phyloP scores from a whole-genome alignment of 2,329 filamentous ascomycete genomes.

The Penicillium capsulatum region DNA sequence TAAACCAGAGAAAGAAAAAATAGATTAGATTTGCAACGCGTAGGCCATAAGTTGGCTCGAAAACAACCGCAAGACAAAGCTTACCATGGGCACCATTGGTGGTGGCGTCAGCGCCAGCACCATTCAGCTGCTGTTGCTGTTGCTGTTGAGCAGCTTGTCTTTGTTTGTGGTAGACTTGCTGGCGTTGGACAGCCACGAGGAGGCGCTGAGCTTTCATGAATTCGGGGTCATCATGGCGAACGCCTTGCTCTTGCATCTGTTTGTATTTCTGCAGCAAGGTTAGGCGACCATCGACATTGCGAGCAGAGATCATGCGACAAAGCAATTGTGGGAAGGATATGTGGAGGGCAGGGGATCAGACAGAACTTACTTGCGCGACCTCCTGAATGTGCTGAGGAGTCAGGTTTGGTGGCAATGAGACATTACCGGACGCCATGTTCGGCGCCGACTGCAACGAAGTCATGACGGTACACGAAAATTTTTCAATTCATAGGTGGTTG shows the following conservation, averaged over 20 bases:
- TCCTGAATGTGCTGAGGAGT: conserved; percentile 76
- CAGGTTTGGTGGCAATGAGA: conserved; percentile 61
- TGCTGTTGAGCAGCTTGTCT: conserved; percentile 43
- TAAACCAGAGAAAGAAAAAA: conserved; percentile 14
- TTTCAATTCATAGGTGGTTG: conserved; percentile 30
- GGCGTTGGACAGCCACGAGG: conserved; percentile 64
- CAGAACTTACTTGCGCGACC: conserved; percentile 50
- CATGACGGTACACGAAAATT: conserved; percentile 53
- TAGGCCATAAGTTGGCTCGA: too few relatives aligned
- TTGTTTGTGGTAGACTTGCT: conserved; percentile 57
- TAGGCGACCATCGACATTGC: conserved; percentile 27
- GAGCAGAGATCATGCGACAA: neutral
- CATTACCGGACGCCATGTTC: conserved; percentile 62
- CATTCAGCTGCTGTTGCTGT: conserved; percentile 41
- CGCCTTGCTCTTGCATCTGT: conserved; percentile 80
- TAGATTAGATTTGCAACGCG: too few relatives aligned
- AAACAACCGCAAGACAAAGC: conserved; percentile 5
- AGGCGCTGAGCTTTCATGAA: conserved; percentile 77
- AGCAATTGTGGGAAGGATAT: neutral
- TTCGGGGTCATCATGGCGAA: conserved; percentile 78
- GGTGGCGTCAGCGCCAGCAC: conserved; percentile 24
- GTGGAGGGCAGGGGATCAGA: conserved; percentile 3
- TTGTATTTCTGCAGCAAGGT: conserved; percentile 67
- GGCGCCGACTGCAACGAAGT: conserved; percentile 73
- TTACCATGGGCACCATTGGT: conserved; percentile 44